phyloP scores from a whole-genome alignment of 352 stramenopile species.

The Globisporangium rhizosaccharum region DNA sequence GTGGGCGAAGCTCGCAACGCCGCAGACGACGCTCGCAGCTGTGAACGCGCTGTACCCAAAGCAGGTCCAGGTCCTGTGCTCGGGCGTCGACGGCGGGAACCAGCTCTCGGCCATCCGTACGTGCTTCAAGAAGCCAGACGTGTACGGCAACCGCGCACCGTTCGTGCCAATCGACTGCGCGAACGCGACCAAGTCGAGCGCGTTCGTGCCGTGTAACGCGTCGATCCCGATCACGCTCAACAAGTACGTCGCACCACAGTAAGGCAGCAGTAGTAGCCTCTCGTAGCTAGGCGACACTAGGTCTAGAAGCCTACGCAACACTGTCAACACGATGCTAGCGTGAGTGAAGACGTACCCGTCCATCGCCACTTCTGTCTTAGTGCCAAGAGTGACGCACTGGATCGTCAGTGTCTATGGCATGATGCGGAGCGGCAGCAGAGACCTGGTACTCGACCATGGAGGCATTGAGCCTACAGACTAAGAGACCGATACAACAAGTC shows the following conservation, averaged over 20 bases:
- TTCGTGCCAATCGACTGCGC: conserved; percentile 13
- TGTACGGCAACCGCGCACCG: conserved; percentile 5
- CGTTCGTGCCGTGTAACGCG: conserved; percentile 5
- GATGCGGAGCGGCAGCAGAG: no score
- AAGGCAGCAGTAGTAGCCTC: neutral
- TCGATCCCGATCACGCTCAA: conserved; percentile 12
- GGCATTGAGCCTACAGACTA: no score
- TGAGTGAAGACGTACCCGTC: no score
- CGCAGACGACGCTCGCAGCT: conserved; percentile 24
- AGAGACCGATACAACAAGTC: no score
- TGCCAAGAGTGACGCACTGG: no score
- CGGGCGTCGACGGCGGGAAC: conserved; percentile 43
- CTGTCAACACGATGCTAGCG: no score
- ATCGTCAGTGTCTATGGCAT: no score
- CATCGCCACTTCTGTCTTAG: no score
- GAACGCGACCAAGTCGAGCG: conserved; percentile 10
- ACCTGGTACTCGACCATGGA: no score
- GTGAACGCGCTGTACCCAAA: conserved; percentile 52
- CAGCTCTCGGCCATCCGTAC: conserved; percentile 65
- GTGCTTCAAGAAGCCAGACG: conserved; percentile 43
- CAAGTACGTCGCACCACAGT: conserved; percentile 14
- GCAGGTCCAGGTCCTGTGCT: conserved; percentile 65
- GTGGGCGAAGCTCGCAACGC: conserved; percentile 28
- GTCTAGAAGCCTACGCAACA: no score
- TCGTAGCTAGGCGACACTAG: no score